Base-by-base conservation (phyloP, 139 green algal genomes). In the Choricystis sp. region DNA sequence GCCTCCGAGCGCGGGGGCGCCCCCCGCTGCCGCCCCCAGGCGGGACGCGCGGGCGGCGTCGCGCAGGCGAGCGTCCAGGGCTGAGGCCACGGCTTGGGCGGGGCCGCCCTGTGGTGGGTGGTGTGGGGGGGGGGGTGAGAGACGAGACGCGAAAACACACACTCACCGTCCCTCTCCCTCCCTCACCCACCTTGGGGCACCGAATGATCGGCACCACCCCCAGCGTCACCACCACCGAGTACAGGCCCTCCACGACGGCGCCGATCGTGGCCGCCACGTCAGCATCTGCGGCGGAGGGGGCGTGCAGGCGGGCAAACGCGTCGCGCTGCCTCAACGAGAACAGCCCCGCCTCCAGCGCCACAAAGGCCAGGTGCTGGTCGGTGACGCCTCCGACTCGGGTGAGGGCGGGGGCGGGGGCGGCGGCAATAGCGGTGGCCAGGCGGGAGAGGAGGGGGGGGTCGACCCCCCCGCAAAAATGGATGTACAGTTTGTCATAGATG, bases 341-440 rank as follows among this genome's bases (percentile, higher is more conserved):
- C 4, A 97, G 63, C 0, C 66, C 74, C 1, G 74, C 60, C 72
- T 97, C 90, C 65, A 99, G 78, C 0, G 83, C 76, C 1, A 95
- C 70, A 63, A 98, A 99, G 1, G 81, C 72, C 20, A 91, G 52
- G 72, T 97, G 92, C 77, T 97, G 86, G 67, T 98, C 91, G 48
- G 82, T 85, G 19, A 97, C 75, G 31, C 83, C 81, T 24, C 79
- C 77, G n/a, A 95, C 73, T 2, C 78, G 59, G 3, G 61, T 67
- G 23, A 56, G 60, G 1, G 61, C 70, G 19, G 24, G 28, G 22
- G 58, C 56, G 19, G 68, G 68, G 25, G 73, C 19, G 69, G 66
- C 22, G 77, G 58, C 27, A 22, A 67, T 67, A 2, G 70, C 63
- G n/a, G 29, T 40, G 1, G 88, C 88, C 21, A 96, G 69, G 59